Base-by-base conservation (phyloP, 2,329 filamentous ascomycete species). In the Fusarium sambucinum region DNA sequence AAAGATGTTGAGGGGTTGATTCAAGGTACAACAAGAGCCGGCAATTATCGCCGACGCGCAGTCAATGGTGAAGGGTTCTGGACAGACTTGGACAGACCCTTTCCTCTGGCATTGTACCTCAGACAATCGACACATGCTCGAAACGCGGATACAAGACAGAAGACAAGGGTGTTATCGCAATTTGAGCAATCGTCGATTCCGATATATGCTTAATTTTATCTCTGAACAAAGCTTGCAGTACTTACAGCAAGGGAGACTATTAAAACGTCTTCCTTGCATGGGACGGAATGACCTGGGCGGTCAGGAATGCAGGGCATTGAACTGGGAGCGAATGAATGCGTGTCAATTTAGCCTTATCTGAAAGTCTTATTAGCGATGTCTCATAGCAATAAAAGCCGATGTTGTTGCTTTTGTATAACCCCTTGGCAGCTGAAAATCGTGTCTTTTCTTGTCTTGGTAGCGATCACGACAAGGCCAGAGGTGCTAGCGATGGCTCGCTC, bases 51-150 rank as follows among this genome's bases (percentile, higher is more conserved):
- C 16, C 67, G 71, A 23, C 69, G 71, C 1, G 68, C 59, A 2
- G 59, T 73, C 4, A 61, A 55, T 23, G 71, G 70, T 1, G 69
- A 68, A 13, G 71, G 71, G 2, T 73, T 73, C 42, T 73, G 71
- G 71, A 44, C 38, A 0, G 60, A 68, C 10, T 33, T 47, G 1
- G 71, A 73, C 21, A 64, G 60, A 1, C 62, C 71, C 12, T 73
- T 73, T 25, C 71, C 71, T 2, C 57, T 73, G 63, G 71, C 71
- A 11, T 38, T 74, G 6, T 73, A 73, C 25, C 72, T 63, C 68
- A 70, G 59, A 50, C 72, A 61, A 32, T 14, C 55, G n/a, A 45
- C 19, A 33, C 46, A 50, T 14, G 2, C 35, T 16, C 37, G 32
- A 35, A 50, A 63, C 21, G 23, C 29, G 21, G 50, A 41, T 8